phyloP scores from a whole-genome alignment of 306 rosid genomes.

The Begonia masoniana region DNA sequence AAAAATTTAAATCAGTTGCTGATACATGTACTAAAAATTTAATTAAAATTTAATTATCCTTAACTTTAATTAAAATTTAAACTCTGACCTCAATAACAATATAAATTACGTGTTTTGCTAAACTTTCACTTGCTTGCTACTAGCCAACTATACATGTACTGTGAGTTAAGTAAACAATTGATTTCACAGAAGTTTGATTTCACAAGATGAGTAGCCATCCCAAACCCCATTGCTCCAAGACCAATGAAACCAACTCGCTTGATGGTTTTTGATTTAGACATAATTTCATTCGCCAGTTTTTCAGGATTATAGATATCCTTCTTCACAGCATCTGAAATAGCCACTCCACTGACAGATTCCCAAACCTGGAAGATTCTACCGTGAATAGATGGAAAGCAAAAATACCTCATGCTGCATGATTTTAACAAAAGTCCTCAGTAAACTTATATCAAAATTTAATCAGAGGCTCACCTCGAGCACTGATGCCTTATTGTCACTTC shows the following conservation, averaged over 20 bases:
- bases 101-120: too few species aligned
- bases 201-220: conserved; percentile 93
- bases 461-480: conserved; percentile 40
- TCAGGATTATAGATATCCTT: conserved; percentile 55
- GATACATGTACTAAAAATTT: too few species aligned
- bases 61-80: too few species aligned
- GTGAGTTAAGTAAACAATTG: too few species aligned
- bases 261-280: conserved; percentile 30
- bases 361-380: conserved; percentile 37
- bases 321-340: conserved; percentile 55
- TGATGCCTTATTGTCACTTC: conserved; percentile 26
- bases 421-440: not conserved
- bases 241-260: conserved; percentile 78
- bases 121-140: too few species aligned
- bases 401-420: not conserved
- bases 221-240: conserved; percentile 99
- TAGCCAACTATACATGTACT: too few species aligned
- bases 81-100: too few species aligned
- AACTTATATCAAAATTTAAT: too few species aligned
- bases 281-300: conserved; percentile 45
- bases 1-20: too few species aligned
- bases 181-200: conserved; percentile 54
- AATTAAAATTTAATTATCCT: too few species aligned
- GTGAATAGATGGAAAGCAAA: conserved; percentile 2
- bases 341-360: conserved; percentile 61